Conservation (phyloP, 768 basidiomycete species). For the Ramaria rubella region DNA sequence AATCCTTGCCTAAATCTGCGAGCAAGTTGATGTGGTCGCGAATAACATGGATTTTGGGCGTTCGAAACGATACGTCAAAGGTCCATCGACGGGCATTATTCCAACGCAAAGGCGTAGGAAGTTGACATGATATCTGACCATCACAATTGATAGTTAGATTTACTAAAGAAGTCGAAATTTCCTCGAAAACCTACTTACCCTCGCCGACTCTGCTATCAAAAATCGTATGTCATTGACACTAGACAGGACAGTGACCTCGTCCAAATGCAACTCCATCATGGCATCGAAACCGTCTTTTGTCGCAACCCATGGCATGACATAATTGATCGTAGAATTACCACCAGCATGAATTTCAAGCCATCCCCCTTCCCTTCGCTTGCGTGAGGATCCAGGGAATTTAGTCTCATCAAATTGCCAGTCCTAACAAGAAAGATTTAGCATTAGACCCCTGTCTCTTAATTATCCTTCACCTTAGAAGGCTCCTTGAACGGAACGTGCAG, state of each 20-base stretch:
- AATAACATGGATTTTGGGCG: constrained; percentile 69
- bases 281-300: constrained; percentile 71
- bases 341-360: constrained; percentile 70
- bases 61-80: constrained; percentile 62
- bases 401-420: constrained; percentile 90
- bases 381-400: constrained; percentile 40
- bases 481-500: constrained; percentile 89
- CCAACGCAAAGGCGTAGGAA: constrained; percentile 83
- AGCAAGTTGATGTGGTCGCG: constrained; percentile 95
- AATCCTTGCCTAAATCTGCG: constrained; percentile 88
- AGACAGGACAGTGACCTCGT: constrained; percentile 68
- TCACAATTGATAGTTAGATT: background rate
- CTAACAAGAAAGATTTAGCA: constrained; percentile 28
- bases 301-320: constrained; percentile 77
- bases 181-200: too few species aligned
- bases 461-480: constrained; percentile 61
- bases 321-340: constrained; percentile 79
- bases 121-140: constrained; percentile 25
- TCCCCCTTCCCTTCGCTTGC: constrained; percentile 52
- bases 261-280: constrained; percentile 73
- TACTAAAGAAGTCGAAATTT: background rate
- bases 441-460: background rate
- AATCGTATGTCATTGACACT: constrained; percentile 86
- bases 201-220: constrained; percentile 68
- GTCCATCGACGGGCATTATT: constrained; percentile 74